phyloP scores from a whole-genome alignment of 1,284 basidiomycete genomes.

The Sutorius eximius region DNA sequence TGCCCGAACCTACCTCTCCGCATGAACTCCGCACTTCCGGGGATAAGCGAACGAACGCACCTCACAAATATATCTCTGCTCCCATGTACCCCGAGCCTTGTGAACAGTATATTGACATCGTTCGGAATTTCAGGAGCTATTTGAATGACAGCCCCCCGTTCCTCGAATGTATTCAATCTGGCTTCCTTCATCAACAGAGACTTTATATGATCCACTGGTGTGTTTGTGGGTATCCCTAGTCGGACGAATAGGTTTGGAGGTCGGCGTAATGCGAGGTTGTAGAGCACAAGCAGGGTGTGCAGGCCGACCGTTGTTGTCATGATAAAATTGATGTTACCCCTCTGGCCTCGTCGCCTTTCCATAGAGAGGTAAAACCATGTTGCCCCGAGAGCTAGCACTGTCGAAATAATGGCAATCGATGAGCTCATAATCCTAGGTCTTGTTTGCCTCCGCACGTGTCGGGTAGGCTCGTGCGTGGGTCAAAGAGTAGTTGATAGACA shows the following conservation, averaged over 20 bases:
- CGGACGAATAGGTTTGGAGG: constrained; percentile 64
- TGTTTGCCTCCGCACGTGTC: background rate
- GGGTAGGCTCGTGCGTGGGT: background rate
- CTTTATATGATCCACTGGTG: constrained; percentile 53
- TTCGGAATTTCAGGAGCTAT: constrained; percentile 40
- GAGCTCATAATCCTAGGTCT: constrained; percentile 5
- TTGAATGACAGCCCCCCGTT: constrained; percentile 7
- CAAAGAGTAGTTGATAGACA: background rate
- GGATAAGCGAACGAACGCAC: constrained; percentile 36
- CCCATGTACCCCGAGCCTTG: constrained; percentile 57
- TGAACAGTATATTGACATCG: constrained; percentile 52
- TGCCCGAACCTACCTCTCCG: constrained; percentile 60
- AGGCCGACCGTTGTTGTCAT: constrained; percentile 41
- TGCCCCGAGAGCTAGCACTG: constrained; percentile 16
- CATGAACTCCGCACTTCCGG: constrained; percentile 2
- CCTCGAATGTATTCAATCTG: constrained; percentile 5
- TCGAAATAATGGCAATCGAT: constrained; percentile 14
- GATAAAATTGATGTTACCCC: background rate
- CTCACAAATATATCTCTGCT: constrained; percentile 59
- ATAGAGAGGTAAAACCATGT: constrained; percentile 24
- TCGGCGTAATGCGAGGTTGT: constrained; percentile 46
- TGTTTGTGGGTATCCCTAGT: constrained; percentile 54
- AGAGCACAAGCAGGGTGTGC: constrained; percentile 56
- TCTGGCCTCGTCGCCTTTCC: constrained; percentile 2
- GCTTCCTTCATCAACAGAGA: constrained; percentile 40